Base-by-base conservation (phyloP, 345 rosid species). In the Aquilaria sinensis region DNA sequence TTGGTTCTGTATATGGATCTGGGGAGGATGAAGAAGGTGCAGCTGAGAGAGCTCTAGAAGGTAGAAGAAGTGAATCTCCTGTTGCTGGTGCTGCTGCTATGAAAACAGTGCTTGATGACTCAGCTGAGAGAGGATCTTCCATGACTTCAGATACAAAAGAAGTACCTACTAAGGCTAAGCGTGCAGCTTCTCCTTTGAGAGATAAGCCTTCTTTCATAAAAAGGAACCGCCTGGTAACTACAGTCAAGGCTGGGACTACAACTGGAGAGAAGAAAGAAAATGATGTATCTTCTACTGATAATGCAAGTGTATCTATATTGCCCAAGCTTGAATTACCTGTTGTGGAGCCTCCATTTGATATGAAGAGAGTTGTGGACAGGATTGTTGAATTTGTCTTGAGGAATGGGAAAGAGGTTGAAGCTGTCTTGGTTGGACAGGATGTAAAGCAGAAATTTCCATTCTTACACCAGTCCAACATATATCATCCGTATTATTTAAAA, bases 371-470 rank as follows among this genome's bases (percentile, higher is more conserved):
- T 60, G 78, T 93, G 64, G 86, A 90, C 51, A 93, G 88, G 86
- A 93, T 93, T 69, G 96, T 93, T 47, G 97, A 93, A 75, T 93
- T 93, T 80, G 83, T 90, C 54, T 55, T 78, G 56, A 88, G 75
- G 74, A 93, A 93, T 50, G 98, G 98, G 70, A 86, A 72, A 74
- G 82, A 86, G 70, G 82, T 93, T 77, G 97, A 90, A 77, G 71
- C 92, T 6, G 82, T 88, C 70, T 90, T 93, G 65, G 77, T 81
- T 68, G 90, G 88, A 62, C 98, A 90, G 76, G 97, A 90, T 71
- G 81, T 68, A 63, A 83, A 77, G 58, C 78, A 78, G 59, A 90
- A 90, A 74, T 93, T 93, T 60, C 92, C 96, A 2, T 93, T 93
- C 79, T 90, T 93, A 67, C 74, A 79, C 49, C 90, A 89, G 34